Evolutionary conservation across 768 basidiomycete genomes (phyloP).

Genomic region (Amanita muscaria): DNA sequence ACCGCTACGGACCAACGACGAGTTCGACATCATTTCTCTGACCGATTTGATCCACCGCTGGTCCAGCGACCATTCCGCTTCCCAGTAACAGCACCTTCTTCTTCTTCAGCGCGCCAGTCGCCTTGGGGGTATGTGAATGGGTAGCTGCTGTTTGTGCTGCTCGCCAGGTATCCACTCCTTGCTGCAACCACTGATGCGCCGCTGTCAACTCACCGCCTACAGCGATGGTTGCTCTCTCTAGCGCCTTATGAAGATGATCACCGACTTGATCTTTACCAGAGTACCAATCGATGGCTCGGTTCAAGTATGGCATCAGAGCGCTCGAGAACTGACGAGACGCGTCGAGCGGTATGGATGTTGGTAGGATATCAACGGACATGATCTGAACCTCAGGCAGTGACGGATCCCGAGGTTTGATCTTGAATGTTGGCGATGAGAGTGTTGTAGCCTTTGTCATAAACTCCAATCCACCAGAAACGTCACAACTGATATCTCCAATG

Average conservation of each 20-base stretch:
- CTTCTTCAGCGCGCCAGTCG: constrained; percentile 23
- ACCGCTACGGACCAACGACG: constrained; percentile 56
- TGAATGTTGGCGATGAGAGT: constrained; percentile 67
- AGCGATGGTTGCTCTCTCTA: constrained; percentile 70
- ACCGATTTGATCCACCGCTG: constrained; percentile 71
- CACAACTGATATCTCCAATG: constrained; percentile 86
- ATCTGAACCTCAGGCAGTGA: constrained; percentile 55
- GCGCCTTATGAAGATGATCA: constrained; percentile 29
- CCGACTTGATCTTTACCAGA: constrained; percentile 13
- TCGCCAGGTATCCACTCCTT: constrained; percentile 35
- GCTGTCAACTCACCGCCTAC: constrained; percentile 43
- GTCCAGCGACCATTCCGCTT: constrained; percentile 93
- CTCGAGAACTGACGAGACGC: constrained; percentile 71
- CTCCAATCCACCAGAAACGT: constrained; percentile 83
- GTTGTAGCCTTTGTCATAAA: constrained; percentile 75
- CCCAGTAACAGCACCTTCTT: constrained; percentile 77
- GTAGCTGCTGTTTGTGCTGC: neutral
- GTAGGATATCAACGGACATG: constrained; percentile 89
- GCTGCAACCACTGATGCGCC: constrained; percentile 50
- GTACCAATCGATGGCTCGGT: constrained; percentile 40
- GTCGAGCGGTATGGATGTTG: constrained; percentile 74
- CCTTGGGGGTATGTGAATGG: neutral
- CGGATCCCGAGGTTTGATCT: constrained; percentile 31
- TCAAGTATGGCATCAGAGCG: constrained; percentile 60
- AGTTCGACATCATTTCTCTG: constrained; percentile 55